Base-by-base conservation (phyloP, 371 early-diverging fungal genomes). In the Chytridium lagenaria region DNA sequence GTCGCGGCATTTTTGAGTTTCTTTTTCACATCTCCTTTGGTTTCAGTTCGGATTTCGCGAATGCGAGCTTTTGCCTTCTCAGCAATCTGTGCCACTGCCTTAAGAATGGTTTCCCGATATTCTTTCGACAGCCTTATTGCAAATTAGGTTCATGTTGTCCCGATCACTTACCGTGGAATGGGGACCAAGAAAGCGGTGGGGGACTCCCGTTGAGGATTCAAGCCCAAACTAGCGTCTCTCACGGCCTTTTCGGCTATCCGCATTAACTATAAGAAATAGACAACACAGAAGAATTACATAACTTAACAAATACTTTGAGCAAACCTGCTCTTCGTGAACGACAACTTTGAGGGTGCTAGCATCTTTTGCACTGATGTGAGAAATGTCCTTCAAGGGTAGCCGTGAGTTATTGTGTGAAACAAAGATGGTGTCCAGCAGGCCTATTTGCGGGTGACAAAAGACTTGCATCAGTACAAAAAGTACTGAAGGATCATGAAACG, bases 361-460 rank as follows among this genome's bases (percentile, higher is more conserved):
- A 71, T 97, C 96, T 80, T 95, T 93, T 66, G 94, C 87, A 23
- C 90, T 85, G 3, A 97, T 88, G 78, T 92, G 93, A 0, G 95
- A 94, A 15, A 95, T 74, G 59, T 92, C 88, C 1, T 87, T 78
- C 23, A 96, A 78, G 0, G 88, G 79, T 36, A 87, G 87, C 30
- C 84, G 84, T 19, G 81, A 80, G 38, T 83, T 79, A 33, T 90
- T 88, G 57, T 90, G 83, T 51, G 84, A 81, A 40, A 96, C 92
- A 51, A 78, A 80, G 7, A 96, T 90, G 15, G 83, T 79, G 74
- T 94, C 94, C 76, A 96, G 82, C 26, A 94, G 76, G 2, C 91
- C 92, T 91, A 77, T 36, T 16, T 10, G 36, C 3, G 26, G 7
- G 19, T 61, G 12, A 15, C 10, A 16, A 16, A 23, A 23, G 26